Base-by-base conservation (phyloP, 495 filamentous ascomycete species). In the Penicillium pancosmium region DNA sequence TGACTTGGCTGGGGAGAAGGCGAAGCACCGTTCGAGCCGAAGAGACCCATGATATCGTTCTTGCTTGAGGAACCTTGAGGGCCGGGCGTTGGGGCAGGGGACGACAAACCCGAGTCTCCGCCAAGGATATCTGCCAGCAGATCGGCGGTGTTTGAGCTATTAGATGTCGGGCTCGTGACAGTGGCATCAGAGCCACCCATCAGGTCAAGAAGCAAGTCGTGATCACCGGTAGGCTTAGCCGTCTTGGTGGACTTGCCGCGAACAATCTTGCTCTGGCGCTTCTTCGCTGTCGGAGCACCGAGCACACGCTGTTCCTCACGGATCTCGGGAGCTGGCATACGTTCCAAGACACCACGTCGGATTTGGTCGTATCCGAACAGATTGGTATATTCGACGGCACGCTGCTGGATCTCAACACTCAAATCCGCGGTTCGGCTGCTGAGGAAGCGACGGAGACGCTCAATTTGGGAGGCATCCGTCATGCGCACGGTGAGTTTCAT, bases 271-370 rank as follows among this genome's bases (percentile, higher is more conserved):
- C 91, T 91, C 66, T 85, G 86, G 48, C 85, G 82, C 76, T 93
- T 95, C 81, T 90, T 93, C 48, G 73, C 41, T 16, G 41, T 64
- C 7, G 91, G 87, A 63, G 93, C 90, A n/a, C 93, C 91, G 13
- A 97, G 78, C 7, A 96, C 91, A 40, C 93, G 80, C 54, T 92
- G 92, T 68, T 93, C 89, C 71, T 98, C 94, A 53, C 92, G 91
- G 64, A 98, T 97, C 70, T 98, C 93, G 8, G 94, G 94, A 3
- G 93, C 84, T 12, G 94, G 94, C 94, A 98, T 98, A 68, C 92
- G 91, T 75, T 98, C 94, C 2, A 98, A 79, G 11, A 98, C 94
- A 50, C 94, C 94, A 44, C 84, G 82, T 27, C 93, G 87, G 55
- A 98, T 89, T 50, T 92, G 83, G 57, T 98, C 92, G 60, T 90